Conservation (phyloP, 257 asterid genomes). For the Scutellaria baicalensis region DNA sequence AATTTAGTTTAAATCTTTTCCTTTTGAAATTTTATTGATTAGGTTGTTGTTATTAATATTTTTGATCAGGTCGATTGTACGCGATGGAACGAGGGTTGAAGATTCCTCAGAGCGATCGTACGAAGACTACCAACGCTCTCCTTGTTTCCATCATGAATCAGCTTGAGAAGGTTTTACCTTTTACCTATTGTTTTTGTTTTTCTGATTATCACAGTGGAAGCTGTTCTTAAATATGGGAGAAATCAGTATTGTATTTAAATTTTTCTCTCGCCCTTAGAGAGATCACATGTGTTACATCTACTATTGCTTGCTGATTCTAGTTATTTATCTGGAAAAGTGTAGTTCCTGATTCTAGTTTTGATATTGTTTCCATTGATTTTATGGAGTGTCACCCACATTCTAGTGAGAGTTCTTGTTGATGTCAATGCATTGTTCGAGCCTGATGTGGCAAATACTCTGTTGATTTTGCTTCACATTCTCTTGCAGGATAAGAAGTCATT, state of each 20-base stretch:
- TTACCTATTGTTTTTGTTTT: background rate
- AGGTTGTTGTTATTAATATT: background rate
- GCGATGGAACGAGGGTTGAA: conserved; percentile 93
- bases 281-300: background rate
- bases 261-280: too few relatives aligned
- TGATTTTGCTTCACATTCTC: background rate
- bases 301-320: background rate
- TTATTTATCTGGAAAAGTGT: background rate
- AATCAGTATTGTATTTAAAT: too few relatives aligned
- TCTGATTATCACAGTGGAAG: background rate
- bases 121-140: conserved; percentile 70
- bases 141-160: conserved; percentile 86
- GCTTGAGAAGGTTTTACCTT: conserved; percentile 69
- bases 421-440: background rate
- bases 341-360: background rate
- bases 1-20: background rate
- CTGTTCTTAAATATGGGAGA: background rate
- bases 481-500: conserved; percentile 86
- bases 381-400: background rate
- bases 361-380: background rate
- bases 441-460: background rate
- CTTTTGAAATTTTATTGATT: background rate
- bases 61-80: conserved; percentile 75
- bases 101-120: conserved; percentile 79
- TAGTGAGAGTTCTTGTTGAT: background rate